Evolutionary conservation across 208 protist genomes (phyloP), one percentile per base, ranked within the genome.

Genomic region (Trypanosoma conorhini): DNA sequence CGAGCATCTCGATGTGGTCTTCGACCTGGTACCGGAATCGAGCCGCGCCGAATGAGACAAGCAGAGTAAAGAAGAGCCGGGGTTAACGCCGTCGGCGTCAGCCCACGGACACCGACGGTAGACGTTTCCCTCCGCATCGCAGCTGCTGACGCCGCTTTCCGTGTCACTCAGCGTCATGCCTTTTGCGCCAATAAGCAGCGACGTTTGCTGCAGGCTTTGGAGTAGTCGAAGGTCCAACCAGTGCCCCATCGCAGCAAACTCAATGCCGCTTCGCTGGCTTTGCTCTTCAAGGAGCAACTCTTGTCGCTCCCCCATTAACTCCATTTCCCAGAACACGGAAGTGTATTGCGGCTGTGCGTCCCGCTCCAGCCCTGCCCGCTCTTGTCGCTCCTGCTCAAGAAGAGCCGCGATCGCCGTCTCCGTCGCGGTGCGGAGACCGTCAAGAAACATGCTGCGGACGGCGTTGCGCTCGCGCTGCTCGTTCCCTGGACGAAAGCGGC

Each of bases 241-340:
- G 8, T 56, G 56, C 19, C 42, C 55, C 66, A 44, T 15, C 57
- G 61, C 44, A 13, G 35, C 40, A 28, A 48, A 63, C 56, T 71
- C 66, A 13, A 71, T 55, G 22, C 28, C 54, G 26, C 54, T 44
- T 12, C 66, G 66, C 40, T 48, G 56, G 24, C 42, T 54, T 56
- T n/a, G 54, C 66, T 71, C 66, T 12, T 63, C 66, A 38, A 64
- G 56, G 7, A 63, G 21, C 5, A 71, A 8, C 28, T 56, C 56
- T 56, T 63, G 40, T 33, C 33, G 54, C 57, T 63, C 56, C 19
- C 44, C 30, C 57, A 63, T 62, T 4, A 17, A 71, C 24, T 63
- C 66, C 66, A 71, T 71, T 26, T 22, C 66, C 56, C 54, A 63
- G 26, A 71, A 28, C 8, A 63, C 51, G 13, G 19, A 22, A 19